Percentiles rank a stretch among this genome's conserved stretches.
Evolutionary conservation across 768 basidiomycete genomes (phyloP).

Genomic region (Suillus paluster): DNA sequence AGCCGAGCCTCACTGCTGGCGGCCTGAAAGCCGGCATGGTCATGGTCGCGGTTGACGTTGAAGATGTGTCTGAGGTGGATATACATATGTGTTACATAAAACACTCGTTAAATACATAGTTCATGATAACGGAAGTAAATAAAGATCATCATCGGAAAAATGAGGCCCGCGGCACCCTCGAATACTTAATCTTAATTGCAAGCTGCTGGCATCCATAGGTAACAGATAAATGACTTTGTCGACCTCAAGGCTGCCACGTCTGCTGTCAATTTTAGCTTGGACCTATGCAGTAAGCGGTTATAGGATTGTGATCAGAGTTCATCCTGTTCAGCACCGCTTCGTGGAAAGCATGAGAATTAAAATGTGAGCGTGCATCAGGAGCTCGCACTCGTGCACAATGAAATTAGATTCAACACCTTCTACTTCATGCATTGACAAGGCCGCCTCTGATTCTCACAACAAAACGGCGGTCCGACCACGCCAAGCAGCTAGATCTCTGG

Average conservation of each 20-base stretch:
- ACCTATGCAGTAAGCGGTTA: too few relatives aligned
- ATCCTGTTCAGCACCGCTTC: too few relatives aligned
- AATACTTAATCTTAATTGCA: too few relatives aligned
- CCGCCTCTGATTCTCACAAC: conserved; percentile 22
- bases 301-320: background rate
- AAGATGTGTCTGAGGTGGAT: conserved; percentile 12
- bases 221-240: background rate
- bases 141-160: conserved; percentile 8
- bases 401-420: background rate
- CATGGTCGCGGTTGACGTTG: conserved; percentile 29
- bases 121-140: conserved; percentile 6
- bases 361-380: background rate
- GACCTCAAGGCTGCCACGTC: background rate
- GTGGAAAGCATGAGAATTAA: background rate
- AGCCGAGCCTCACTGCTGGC: conserved; percentile 27
- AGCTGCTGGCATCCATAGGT: background rate
- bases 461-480: conserved; percentile 6
- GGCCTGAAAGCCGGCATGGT: conserved; percentile 36
- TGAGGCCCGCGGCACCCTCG: background rate
- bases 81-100: conserved; percentile 33
- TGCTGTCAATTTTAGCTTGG: background rate
- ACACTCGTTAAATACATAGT: conserved; percentile 7
- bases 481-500: background rate
- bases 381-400: background rate
- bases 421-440: background rate